Evolutionary conservation across 441 rosid species (phyloP).

Genomic region (Eruca vesicaria): DNA sequence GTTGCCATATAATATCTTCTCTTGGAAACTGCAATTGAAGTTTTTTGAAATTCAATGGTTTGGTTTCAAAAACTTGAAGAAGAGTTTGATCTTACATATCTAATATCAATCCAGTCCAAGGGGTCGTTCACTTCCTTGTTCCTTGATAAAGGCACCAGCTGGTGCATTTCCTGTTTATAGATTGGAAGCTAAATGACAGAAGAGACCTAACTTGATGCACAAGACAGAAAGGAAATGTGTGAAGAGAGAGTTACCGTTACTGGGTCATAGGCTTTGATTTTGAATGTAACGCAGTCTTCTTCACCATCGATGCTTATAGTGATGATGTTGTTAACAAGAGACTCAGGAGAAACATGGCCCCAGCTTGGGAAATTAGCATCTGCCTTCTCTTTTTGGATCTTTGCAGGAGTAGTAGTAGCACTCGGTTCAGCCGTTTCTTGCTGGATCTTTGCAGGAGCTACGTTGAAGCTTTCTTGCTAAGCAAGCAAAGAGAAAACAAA

Average conservation of each 20-base stretch:
- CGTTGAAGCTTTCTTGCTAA: conserved; percentile 9
- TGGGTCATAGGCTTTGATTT: conserved; percentile 5
- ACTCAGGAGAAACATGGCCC: conserved; percentile 26
- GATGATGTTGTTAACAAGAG: conserved; percentile 14
- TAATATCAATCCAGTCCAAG: conserved; percentile 28
- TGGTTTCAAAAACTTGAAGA: not conserved
- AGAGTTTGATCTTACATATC: conserved; percentile 27
- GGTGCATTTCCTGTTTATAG: conserved; percentile 26
- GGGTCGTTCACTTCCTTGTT: not conserved
- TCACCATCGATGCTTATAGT: not conserved
- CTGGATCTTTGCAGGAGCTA: conserved; percentile 9
- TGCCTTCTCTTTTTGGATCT: not conserved
- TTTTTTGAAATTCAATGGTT: conserved; percentile 14
- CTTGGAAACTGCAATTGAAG: conserved; percentile 56
- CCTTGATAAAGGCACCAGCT: not conserved
- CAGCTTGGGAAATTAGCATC: conserved; percentile 8
- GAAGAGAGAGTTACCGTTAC: conserved; percentile 19
- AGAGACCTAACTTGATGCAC: conserved; percentile 20
- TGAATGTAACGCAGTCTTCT: not conserved
- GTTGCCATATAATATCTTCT: conserved; percentile 73
- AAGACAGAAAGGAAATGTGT: not conserved
- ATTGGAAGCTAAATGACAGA: not conserved
- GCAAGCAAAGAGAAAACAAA: not conserved
- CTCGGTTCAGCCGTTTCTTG: not conserved
- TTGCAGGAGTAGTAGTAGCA: not conserved